Conservation (phyloP, 257 asterid genomes). For the Solanum habrochaites region DNA sequence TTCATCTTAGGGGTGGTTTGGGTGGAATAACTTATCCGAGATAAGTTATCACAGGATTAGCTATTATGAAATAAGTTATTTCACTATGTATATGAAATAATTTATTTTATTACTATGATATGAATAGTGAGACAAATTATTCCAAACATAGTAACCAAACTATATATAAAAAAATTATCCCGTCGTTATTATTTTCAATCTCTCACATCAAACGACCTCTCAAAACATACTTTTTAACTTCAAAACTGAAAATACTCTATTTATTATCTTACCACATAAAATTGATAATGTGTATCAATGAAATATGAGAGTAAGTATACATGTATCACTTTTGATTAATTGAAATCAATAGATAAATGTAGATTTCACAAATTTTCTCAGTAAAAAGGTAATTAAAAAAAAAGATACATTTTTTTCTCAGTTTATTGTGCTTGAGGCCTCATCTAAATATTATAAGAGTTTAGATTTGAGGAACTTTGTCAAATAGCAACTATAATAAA, state of each 20-base stretch:
- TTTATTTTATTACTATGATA: too few relatives aligned
- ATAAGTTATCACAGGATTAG: too few relatives aligned
- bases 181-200: too few relatives aligned
- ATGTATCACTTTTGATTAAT: background rate
- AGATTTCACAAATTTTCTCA: background rate
- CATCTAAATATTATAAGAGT: background rate
- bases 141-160: too few relatives aligned
- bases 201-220: fast-evolving
- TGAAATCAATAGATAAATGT: background rate
- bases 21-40: too few relatives aligned
- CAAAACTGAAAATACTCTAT: background rate
- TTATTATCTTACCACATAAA: background rate
- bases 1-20: background rate
- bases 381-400: background rate
- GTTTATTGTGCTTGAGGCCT: background rate
- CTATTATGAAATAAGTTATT: too few relatives aligned
- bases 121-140: too few relatives aligned
- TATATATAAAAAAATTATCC: too few relatives aligned
- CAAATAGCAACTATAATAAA: too few relatives aligned
- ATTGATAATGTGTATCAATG: background rate
- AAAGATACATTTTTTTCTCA: background rate
- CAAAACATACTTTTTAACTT: background rate
- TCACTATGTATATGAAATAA: too few relatives aligned
- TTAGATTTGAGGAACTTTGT: background rate
- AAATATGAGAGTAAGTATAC: too few relatives aligned